Base-by-base conservation (phyloP, 2,329 filamentous ascomycete genomes). In the Pseudohalonectria lignicola region DNA sequence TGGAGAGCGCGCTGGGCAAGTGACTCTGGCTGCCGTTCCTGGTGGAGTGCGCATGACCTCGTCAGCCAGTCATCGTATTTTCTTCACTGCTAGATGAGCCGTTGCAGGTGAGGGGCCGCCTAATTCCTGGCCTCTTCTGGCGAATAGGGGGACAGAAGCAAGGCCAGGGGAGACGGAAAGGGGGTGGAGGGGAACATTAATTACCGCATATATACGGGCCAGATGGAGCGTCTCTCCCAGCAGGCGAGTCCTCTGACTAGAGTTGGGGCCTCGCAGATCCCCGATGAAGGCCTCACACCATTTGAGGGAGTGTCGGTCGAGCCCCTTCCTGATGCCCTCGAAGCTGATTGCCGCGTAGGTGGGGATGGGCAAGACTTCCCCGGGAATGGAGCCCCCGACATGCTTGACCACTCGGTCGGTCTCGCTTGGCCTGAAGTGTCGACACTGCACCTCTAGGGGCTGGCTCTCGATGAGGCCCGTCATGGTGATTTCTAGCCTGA, bases 211-310 rank as follows among this genome's bases (percentile, higher is more conserved):
- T 18, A 18, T 15, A 6, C 17, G 15, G 15, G 31, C 31, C 17
- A 33, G 17, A 11, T 33, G 12, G 18, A 33, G 31, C 15, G 15
- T 18, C 7, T 33, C 31, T 0, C 15, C 31, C 4, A 33, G 17
- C 17, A 18, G 4, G 16, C 18, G 7, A 19, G 17, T 13, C 17
- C 18, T 2, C 13, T 11, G 31, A 18, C 17, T 33, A 33, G 11
- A 16, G 12, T 31, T n/a, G 29, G 29, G 17, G 17, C 17, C 18
- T 33, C 31, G 31, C 12, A 33, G 31, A 12, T 15, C 31, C 15
- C 31, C 17, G 31, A 33, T 33, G 31, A 33, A 33, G 31, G 15
- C 31, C 13, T n/a, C 17, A 33, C 31, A 33, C 31, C 31, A 33
- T 12, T 6, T 6, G 31, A 33, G 31, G 12, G 17, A 33, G 17